Conservation (phyloP, 1,284 basidiomycete species). For the Caloboletus inedulis region DNA sequence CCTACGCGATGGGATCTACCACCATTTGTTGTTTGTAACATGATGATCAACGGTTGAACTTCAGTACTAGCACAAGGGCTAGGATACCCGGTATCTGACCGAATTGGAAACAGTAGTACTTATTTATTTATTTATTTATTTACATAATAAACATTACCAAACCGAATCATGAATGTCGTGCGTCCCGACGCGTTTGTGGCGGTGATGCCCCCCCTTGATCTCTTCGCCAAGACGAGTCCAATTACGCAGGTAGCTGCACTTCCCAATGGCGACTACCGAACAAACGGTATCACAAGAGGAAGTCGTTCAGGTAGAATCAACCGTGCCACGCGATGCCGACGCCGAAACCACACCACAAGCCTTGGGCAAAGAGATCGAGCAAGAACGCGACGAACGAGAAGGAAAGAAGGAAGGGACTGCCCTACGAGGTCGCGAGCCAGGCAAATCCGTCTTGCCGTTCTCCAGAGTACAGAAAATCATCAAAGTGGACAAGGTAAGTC, state of each 20-base stretch:
- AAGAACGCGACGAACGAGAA: conserved; percentile 16
- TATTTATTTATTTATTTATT: too few species aligned
- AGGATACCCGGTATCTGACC: too few species aligned
- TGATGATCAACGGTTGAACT: too few species aligned
- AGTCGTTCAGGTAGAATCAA: conserved; percentile 4
- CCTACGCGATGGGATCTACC: conserved; percentile 41
- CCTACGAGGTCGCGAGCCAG: conserved; percentile 43
- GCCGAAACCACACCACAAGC: conserved; percentile 9
- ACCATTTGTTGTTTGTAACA: conserved; percentile 14
- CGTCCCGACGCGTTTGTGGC: conserved; percentile 6
- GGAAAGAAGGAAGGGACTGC: conserved; percentile 21
- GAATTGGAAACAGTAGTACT: too few species aligned
- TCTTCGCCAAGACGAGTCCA: not conserved
- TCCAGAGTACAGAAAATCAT: conserved; percentile 75
- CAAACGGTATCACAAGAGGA: conserved; percentile 7
- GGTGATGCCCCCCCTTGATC: conserved; percentile 1
- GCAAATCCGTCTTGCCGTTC: conserved; percentile 67
- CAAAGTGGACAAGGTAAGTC: conserved; percentile 69
- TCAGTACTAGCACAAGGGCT: too few species aligned
- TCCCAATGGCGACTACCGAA: conserved; percentile 22
- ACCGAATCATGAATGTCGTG: not conserved
- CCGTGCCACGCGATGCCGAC: conserved; percentile 8
- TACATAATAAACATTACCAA: not conserved
- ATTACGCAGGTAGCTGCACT: not conserved
- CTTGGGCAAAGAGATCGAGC: conserved; percentile 8